A percentile compares a stretch with the other conserved stretches of the same genome.
Conservation (phyloP, 164 flowering plant genomes). For the Platanus orientalis region DNA sequence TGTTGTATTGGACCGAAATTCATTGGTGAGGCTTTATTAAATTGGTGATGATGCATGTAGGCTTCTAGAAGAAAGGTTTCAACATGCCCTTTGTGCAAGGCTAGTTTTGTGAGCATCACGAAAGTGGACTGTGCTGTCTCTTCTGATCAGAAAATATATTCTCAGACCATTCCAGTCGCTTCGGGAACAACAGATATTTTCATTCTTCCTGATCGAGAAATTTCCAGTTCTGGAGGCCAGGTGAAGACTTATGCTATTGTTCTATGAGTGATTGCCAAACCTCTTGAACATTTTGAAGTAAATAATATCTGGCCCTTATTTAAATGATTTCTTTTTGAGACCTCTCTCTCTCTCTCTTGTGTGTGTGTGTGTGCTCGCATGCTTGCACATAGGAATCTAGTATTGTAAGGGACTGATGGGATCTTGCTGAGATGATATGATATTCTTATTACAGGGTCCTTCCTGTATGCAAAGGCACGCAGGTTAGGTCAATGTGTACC, state of each 20-base stretch:
- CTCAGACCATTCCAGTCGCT: conserved; percentile 69
- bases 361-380: too few relatives aligned
- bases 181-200: conserved; percentile 31
- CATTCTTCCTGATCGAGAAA: conserved; percentile 37
- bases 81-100: conserved; percentile 92
- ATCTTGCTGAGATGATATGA: too few relatives aligned
- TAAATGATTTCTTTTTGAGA: background rate
- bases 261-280: too few relatives aligned
- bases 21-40: background rate
- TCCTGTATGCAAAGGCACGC: too few relatives aligned
- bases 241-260: conserved; percentile 25
- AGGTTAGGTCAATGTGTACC: too few relatives aligned
- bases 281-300: too few relatives aligned
- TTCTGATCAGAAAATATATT: conserved; percentile 82
- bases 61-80: conserved; percentile 52
- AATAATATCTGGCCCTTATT: too few relatives aligned
- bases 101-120: conserved; percentile 57
- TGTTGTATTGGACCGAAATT: background rate
- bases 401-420: too few relatives aligned
- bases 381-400: too few relatives aligned
- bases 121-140: conserved; percentile 62
- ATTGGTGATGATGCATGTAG: conserved; percentile 27
- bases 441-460: too few relatives aligned
- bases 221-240: conserved; percentile 23
- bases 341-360: background rate